Percentiles rank a stretch among this genome's conserved stretches.
Conservation (phyloP, 192 early-diverging fungal species). For the Mortierella hygrophila region DNA sequence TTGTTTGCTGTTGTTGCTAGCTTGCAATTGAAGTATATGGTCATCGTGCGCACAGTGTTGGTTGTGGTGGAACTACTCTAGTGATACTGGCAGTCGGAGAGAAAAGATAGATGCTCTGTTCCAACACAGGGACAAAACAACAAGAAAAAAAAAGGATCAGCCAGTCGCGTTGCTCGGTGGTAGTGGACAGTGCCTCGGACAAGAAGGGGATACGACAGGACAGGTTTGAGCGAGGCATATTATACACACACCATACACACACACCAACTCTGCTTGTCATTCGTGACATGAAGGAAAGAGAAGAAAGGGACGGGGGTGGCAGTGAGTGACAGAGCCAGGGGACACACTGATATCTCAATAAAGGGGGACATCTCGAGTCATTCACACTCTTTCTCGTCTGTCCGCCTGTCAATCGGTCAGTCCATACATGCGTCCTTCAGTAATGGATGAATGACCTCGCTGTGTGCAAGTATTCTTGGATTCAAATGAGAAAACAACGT, state of each 20-base stretch:
- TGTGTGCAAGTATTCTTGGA: background rate
- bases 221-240: background rate
- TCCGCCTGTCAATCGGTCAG: background rate
- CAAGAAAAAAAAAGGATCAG: background rate
- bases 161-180: background rate
- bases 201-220: background rate
- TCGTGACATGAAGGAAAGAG: background rate
- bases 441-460: background rate
- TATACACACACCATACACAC: background rate
- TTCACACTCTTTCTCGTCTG: background rate
- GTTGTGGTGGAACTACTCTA: too few relatives aligned
- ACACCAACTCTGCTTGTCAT: background rate
- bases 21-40: too few relatives aligned
- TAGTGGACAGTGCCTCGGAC: background rate
- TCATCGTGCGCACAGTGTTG: too few relatives aligned
- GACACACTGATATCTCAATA: background rate
- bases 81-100: background rate
- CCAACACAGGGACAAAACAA: background rate
- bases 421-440: background rate
- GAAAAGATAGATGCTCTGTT: background rate
- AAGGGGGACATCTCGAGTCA: background rate
- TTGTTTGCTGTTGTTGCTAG: too few relatives aligned
- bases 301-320: background rate
- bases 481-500: background rate
- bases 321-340: constrained; percentile 4